Conservation (phyloP, 139 green algal species). For the Chlamydomonas eustigma region DNA sequence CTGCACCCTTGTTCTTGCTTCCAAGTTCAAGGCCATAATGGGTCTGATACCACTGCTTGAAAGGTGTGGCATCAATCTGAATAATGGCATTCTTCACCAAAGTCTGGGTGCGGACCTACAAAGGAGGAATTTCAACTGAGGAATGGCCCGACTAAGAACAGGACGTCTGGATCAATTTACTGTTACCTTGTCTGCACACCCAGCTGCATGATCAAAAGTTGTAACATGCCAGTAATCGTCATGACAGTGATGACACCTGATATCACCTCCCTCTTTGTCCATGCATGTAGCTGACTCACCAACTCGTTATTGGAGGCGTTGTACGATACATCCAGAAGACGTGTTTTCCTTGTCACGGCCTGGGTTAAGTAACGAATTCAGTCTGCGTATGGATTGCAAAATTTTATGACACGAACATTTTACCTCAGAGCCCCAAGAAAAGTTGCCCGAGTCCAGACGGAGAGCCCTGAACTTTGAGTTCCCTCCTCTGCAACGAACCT, state of each 20-base stretch:
- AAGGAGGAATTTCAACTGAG: no score
- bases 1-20: slow-evolving; percentile 61
- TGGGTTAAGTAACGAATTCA: no score
- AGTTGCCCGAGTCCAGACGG: slow-evolving; percentile 95
- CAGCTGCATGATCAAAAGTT: no score
- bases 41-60: slow-evolving; percentile 91
- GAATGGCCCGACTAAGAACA: no score
- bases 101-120: slow-evolving; percentile 90
- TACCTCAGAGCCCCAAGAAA: slow-evolving; percentile 80
- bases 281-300: slow-evolving; percentile 50
- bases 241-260: no score
- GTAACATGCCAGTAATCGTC: no score
- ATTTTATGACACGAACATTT: no score
- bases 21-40: slow-evolving; percentile 97
- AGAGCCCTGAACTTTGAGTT: slow-evolving; percentile 98
- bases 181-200: no score
- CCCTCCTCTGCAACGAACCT: slow-evolving; percentile 87
- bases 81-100: slow-evolving; percentile 98
- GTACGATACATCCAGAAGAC: slow-evolving; percentile 96
- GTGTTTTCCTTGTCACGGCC: slow-evolving; percentile 88
- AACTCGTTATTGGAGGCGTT: slow-evolving; percentile 99
- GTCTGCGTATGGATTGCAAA: no score
- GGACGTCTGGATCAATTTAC: no score
- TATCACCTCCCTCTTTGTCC: no score
- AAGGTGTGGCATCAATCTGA: slow-evolving; percentile 91